Evolutionary conservation across 306 rosid species (phyloP), one percentile per base, ranked within the genome.

Genomic region (Dryas drummondii): DNA sequence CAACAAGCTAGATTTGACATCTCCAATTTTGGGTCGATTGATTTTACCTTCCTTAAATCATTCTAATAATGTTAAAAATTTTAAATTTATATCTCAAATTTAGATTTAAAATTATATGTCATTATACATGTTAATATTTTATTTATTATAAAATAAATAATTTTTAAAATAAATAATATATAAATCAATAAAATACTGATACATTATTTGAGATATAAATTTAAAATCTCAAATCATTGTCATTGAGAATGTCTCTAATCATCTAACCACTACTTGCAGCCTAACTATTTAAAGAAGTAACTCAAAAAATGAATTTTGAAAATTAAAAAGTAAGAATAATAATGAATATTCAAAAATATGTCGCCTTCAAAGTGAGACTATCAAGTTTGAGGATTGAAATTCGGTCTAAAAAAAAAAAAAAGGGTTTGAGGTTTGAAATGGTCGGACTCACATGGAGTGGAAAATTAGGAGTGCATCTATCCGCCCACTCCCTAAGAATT

Each of bases 381-480:
- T 42, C 14, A 27, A 44, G 73, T 50, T 1, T 2, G 5, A 19
- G 53, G 42, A 49, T 70, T 78, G 83, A 75, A 82, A 58, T 64
- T 22, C 22, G 22, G 22, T 22, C 22, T 22, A 22, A 22, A 22
- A 22, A 22, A 22, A 22, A 22, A 22, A 22, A n/a, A n/a, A n/a
- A n/a, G n/a, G n/a, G 22, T 22, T 22, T 22, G 5, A 19, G 53
- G 42, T 56, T 70, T 78, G 83, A 75, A 82, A 58, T 64, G 78
- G 86, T 82, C 75, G 83, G 86, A 70, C 78, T 73, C 82, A 78
- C 82, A 64, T 82, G 85, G 72, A 73, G 82, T 73, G 74, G 80
- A 63, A 69, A 75, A 54, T 45, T n/a, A 8, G n/a, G 7, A 3
- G 3, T 9, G 74, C 46, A 49, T 15, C 16, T 19, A 13, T 59